Evolutionary conservation across 1,284 basidiomycete genomes (phyloP).

Genomic region (Ganoderma sinense): DNA sequence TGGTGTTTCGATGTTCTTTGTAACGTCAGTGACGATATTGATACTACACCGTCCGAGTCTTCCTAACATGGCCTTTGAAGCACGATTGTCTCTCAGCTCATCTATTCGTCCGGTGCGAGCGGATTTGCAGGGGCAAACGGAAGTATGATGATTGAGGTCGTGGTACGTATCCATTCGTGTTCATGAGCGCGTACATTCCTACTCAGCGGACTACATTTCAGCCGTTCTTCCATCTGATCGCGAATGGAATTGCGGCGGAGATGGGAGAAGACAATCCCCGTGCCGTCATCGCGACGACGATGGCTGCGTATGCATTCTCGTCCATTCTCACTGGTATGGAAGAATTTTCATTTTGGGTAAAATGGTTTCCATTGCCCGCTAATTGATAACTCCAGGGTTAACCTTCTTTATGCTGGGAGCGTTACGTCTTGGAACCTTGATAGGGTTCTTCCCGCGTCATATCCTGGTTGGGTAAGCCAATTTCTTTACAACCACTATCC

Average conservation of each 20-base stretch:
- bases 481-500: neutral
- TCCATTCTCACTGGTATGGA: slow-evolving; percentile 87
- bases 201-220: slow-evolving; percentile 36
- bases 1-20: slow-evolving; percentile 96
- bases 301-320: slow-evolving; percentile 90
- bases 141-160: slow-evolving; percentile 99
- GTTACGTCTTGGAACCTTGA: slow-evolving; percentile 84
- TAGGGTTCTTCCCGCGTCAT: slow-evolving; percentile 97
- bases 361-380: neutral
- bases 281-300: slow-evolving; percentile 89
- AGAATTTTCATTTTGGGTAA: neutral
- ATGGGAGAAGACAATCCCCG: slow-evolving; percentile 77
- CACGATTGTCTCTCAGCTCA: slow-evolving; percentile 83
- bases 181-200: neutral
- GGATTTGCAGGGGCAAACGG: slow-evolving; percentile 92
- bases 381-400: slow-evolving; percentile 54
- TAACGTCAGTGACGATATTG: slow-evolving; percentile 60
- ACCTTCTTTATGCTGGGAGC: slow-evolving; percentile 89
- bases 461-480: slow-evolving; percentile 84
- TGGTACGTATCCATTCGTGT: slow-evolving; percentile 58
- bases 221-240: slow-evolving; percentile 97
- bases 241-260: slow-evolving; percentile 76
- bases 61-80: slow-evolving; percentile 35
- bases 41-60: too few relatives aligned
- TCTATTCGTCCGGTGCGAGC: slow-evolving; percentile 88